A percentile compares a stretch with the other conserved stretches of the same genome.
phyloP scores from a whole-genome alignment of 2,329 filamentous ascomycete species.

The Epichloe uncinata region DNA sequence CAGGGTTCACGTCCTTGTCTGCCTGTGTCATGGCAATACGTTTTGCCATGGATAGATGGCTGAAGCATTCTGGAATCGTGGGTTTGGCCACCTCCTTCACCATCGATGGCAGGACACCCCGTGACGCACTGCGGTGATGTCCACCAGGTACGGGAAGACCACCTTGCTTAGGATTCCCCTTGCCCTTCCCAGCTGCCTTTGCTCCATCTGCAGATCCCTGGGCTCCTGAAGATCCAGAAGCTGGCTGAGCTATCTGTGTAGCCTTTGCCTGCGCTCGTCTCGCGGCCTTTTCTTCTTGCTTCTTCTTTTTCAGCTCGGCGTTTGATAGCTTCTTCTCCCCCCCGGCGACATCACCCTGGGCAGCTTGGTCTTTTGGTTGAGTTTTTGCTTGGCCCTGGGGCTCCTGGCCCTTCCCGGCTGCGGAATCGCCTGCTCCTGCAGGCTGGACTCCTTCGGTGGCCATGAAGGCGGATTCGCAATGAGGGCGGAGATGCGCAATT shows the following conservation, averaged over 20 bases:
- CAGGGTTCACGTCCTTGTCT: conserved; percentile 72
- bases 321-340: conserved; percentile 46
- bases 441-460: conserved; percentile 19
- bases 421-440: conserved; percentile 14
- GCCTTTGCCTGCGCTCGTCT: conserved; percentile 60
- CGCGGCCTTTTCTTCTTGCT: conserved; percentile 84
- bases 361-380: conserved; percentile 12
- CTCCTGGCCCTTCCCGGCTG: conserved; percentile 14
- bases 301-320: conserved; percentile 76
- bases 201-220: conserved; percentile 24
- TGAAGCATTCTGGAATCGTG: conserved; percentile 59
- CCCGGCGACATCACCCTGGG: conserved; percentile 9
- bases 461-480: conserved; percentile 12
- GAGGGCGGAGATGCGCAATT: background rate
- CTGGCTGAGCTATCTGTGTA: conserved; percentile 30
- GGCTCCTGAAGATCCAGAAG: background rate
- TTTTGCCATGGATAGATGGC: conserved; percentile 62
- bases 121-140: conserved; percentile 22
- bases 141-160: conserved; percentile 20
- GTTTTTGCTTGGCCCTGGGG: conserved; percentile 8
- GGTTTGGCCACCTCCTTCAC: conserved; percentile 39
- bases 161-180: conserved; percentile 35
- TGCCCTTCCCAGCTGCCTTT: conserved; percentile 27
- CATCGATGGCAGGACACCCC: conserved; percentile 19
- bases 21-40: conserved; percentile 41